phyloP scores from a whole-genome alignment of 106 monocot genomes.

The Apostasia ramifera region DNA sequence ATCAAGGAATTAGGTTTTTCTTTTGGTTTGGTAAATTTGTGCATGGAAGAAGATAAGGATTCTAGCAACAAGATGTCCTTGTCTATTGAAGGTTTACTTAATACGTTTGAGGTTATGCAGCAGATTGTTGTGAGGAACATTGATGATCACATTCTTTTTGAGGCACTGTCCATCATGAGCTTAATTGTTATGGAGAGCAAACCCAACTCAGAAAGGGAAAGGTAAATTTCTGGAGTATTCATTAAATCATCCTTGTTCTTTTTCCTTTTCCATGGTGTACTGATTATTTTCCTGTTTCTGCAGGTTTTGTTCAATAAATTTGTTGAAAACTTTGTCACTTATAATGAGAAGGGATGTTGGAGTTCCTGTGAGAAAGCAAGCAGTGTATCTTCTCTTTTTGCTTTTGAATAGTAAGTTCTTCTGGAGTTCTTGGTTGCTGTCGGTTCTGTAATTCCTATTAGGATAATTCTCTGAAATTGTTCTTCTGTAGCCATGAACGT shows the following conservation, averaged over 20 bases:
- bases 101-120: conserved; percentile 25
- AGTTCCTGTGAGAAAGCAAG: conserved; percentile 41
- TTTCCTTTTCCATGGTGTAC: background rate
- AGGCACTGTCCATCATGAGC: conserved; percentile 56
- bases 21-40: conserved; percentile 16
- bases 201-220: conserved; percentile 31
- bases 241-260: conserved; percentile 6
- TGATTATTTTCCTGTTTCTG: conserved; percentile 9
- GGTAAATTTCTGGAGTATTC: conserved; percentile 20
- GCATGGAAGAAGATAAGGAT: conserved; percentile 4
- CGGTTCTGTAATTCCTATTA: background rate
- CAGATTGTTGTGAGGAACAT: conserved; percentile 14
- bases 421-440: background rate
- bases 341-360: conserved; percentile 47
- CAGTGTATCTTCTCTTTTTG: conserved; percentile 65
- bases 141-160: conserved; percentile 22
- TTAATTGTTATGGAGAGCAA: conserved; percentile 38
- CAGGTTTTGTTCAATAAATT: conserved; percentile 49
- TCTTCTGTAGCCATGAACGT: too few species aligned
- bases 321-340: conserved; percentile 33
- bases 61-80: conserved; percentile 9
- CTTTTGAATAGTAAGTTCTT: conserved; percentile 53
- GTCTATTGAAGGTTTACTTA: conserved; percentile 26
- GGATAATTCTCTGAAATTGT: background rate
- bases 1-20: conserved; percentile 4